phyloP scores from a whole-genome alignment of 148 eudicot species.

The Polygonum aviculare region DNA sequence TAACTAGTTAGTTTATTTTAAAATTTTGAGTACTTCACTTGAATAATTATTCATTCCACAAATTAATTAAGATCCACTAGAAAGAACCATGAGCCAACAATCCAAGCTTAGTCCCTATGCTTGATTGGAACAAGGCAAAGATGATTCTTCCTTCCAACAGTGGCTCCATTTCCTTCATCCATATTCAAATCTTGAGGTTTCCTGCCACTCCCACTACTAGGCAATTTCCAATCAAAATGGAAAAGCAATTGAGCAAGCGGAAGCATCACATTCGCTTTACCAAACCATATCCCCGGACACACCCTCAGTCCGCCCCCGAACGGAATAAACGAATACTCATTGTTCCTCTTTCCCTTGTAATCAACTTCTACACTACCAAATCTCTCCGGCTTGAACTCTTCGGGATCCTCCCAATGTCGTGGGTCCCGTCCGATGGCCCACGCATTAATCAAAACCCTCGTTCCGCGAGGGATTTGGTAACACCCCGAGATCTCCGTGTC shows the following conservation, averaged over 20 bases:
- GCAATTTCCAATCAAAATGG: neutral
- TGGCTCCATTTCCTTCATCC: constrained; percentile 1
- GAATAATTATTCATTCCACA: too few species aligned
- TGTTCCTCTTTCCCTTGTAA: neutral
- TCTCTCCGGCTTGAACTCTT: neutral
- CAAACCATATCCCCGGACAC: neutral
- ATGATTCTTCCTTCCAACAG: neutral
- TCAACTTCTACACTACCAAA: neutral
- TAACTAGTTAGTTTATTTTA: too few species aligned
- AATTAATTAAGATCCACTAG: too few species aligned
- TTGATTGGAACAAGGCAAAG: neutral
- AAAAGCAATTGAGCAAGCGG: neutral
- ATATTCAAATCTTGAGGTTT: neutral
- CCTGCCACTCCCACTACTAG: neutral
- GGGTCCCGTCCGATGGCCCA: neutral
- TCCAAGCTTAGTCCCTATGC: neutral
- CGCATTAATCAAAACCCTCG: neutral
- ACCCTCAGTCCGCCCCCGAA: neutral
- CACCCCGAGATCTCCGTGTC: neutral
- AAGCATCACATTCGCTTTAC: neutral
- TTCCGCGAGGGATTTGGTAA: neutral
- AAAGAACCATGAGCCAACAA: too few species aligned
- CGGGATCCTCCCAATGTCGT: neutral
- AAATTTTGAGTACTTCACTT: too few species aligned
- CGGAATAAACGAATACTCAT: neutral